Base-by-base conservation (phyloP, 257 asterid species). In the Prunella vulgaris region DNA sequence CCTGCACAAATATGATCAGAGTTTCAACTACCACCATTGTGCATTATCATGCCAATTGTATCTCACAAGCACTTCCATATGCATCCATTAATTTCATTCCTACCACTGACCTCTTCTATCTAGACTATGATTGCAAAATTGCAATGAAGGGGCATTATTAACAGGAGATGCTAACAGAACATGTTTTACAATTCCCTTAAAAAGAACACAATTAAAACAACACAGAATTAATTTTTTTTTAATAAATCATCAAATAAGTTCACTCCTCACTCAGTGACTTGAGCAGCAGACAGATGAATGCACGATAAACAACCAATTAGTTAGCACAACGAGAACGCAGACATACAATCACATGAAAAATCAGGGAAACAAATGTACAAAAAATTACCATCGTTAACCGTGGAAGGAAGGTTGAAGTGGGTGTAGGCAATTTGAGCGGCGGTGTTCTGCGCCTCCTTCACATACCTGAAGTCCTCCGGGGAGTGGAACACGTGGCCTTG, bases 401-500 rank as follows among this genome's bases (percentile, higher is more conserved):
- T 74, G 0, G 60, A 10, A 10, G 82, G 68, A 5, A 32, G 59
- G 12, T 48, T 56, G 44, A 83, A 64, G 57, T 72, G 68, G 0
- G 86, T 80, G 40, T 62, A 81, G 1, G 96, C 94, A 0, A 79
- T 32, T 18, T 59, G 70, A 5, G 97, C 94, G 4, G 82, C 97
- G 0, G 78, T 53, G 58, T 90, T 88, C 25, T 90, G 94, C 0
- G 97, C 84, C 0, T 82, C 90, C 64, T 88, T 90, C 0, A 85
- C 70, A 3, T 94, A 83, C 10, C 66, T 73, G 71, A 85, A 86
- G 1, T 28, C 62, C 5, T 40, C 64, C 7, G 90, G 85, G 2
- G 90, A 76, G 64, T 73, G 46, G 28, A 89, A 89, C 0, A 58
- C 2, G 33, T 69, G 59, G 2, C 84, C 97, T 1, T 71, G 68